Percentiles rank a stretch among this genome's conserved stretches.
phyloP scores from a whole-genome alignment of 192 early-diverging fungal genomes.

The Mortierella hygrophila region DNA sequence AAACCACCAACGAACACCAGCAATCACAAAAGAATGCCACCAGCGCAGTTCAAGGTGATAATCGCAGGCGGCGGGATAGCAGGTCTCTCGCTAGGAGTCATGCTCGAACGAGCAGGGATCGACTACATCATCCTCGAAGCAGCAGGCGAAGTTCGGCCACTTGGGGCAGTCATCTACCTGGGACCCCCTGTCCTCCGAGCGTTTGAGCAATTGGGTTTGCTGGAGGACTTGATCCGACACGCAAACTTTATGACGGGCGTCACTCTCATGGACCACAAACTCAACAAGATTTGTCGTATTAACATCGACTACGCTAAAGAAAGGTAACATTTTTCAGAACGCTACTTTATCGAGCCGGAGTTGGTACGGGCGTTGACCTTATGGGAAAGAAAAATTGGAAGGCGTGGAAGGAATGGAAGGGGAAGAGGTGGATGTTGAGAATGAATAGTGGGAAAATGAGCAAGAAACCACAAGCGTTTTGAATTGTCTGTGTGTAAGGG shows the following conservation, averaged over 20 bases:
- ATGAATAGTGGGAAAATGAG: neutral
- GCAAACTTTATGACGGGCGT: slow-evolving; percentile 45
- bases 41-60: slow-evolving; percentile 48
- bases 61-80: slow-evolving; percentile 50
- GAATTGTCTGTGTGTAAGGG: neutral
- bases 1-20: neutral
- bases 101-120: slow-evolving; percentile 53
- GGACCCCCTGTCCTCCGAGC: slow-evolving; percentile 36
- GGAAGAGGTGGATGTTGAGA: neutral
- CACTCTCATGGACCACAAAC: slow-evolving; percentile 25
- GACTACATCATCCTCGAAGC: slow-evolving; percentile 51
- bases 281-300: slow-evolving; percentile 34
- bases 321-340: slow-evolving; percentile 16
- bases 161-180: slow-evolving; percentile 31
- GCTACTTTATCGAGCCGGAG: neutral
- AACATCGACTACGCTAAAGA: slow-evolving; percentile 28
- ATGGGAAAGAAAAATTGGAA: no score
- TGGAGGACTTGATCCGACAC: slow-evolving; percentile 43
- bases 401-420: neutral
- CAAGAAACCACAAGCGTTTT: neutral
- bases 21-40: slow-evolving; percentile 17
- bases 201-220: slow-evolving; percentile 48
- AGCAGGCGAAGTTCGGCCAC: slow-evolving; percentile 7
- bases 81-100: slow-evolving; percentile 40
- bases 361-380: no score